Conservation (phyloP, 805 yeast genomes). For the Starmerella cellae region DNA sequence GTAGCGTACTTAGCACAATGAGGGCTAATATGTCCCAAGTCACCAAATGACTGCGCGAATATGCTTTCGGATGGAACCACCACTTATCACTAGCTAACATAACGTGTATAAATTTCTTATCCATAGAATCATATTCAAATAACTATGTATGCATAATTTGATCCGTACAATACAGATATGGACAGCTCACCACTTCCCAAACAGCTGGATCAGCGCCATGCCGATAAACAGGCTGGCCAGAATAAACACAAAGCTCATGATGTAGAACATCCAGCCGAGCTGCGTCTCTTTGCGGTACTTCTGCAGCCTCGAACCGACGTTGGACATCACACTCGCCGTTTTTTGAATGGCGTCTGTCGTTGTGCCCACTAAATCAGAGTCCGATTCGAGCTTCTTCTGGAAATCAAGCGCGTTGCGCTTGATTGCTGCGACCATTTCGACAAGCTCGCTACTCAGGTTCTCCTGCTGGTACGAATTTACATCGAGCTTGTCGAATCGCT, state of each 20-base stretch:
- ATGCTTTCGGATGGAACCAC: no score
- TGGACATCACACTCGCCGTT: conserved; percentile 27
- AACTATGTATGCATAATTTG: no score
- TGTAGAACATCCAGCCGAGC: conserved; percentile 32
- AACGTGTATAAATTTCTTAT: no score
- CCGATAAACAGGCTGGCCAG: conserved; percentile 25
- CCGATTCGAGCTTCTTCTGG: conserved; percentile 30
- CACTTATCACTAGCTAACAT: no score
- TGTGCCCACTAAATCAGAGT: conserved; percentile 25
- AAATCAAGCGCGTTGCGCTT: conserved; percentile 37
- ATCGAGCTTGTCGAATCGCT: conserved; percentile 17
- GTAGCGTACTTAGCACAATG: no score
- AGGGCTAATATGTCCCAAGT: no score
- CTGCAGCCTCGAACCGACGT: conserved; percentile 26
- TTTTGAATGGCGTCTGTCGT: conserved; percentile 28
- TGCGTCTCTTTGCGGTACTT: conserved; percentile 28
- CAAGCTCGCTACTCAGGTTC: conserved; percentile 36
- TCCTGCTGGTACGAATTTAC: conserved; percentile 31
- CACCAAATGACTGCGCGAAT: no score
- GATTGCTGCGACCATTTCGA: conserved; percentile 36
- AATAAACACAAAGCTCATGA: conserved; percentile 28
- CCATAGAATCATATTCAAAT: no score
- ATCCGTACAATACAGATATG: no score
- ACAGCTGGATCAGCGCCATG: conserved; percentile 28
- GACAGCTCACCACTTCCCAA: conserved; percentile 32